A percentile compares a stretch with the other conserved stretches of the same genome.
Conservation (phyloP, 768 basidiomycete species). For the Psilocybe azurescens region DNA sequence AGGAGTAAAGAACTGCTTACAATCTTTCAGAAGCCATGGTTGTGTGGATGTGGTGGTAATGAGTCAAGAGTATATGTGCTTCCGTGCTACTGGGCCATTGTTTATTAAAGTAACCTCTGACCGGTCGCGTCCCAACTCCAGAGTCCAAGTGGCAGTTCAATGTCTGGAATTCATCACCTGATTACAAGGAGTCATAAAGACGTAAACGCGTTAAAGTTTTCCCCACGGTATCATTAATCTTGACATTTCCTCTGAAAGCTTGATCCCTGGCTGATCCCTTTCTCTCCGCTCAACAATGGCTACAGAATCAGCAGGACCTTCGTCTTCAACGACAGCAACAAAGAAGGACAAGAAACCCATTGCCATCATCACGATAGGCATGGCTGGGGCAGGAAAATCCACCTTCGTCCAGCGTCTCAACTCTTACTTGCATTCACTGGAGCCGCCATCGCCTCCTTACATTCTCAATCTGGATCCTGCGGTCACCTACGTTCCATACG, state of each 20-base stretch:
- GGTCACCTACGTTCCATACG: slow-evolving; percentile 88
- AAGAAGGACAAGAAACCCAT: slow-evolving; percentile 63
- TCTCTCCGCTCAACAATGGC: not conserved
- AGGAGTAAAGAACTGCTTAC: slow-evolving; percentile 19
- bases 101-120: not conserved
- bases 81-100: not conserved
- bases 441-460: slow-evolving; percentile 80
- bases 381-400: slow-evolving; percentile 98
- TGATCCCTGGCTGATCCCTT: not conserved
- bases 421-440: slow-evolving; percentile 79
- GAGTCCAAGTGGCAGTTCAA: not conserved
- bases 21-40: slow-evolving; percentile 26
- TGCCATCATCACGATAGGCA: slow-evolving; percentile 90
- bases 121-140: not conserved
- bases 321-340: slow-evolving; percentile 7
- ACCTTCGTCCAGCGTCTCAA: slow-evolving; percentile 97
- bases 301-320: slow-evolving; percentile 4
- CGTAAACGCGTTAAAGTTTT: not conserved
- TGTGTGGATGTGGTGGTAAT: not conserved
- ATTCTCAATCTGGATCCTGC: slow-evolving; percentile 98
- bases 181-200: not conserved
- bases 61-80: not conserved
- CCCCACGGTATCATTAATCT: not conserved
- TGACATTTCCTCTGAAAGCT: not conserved
- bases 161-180: not conserved